Conservation (phyloP, 345 rosid genomes). For the Populus davidiana region DNA sequence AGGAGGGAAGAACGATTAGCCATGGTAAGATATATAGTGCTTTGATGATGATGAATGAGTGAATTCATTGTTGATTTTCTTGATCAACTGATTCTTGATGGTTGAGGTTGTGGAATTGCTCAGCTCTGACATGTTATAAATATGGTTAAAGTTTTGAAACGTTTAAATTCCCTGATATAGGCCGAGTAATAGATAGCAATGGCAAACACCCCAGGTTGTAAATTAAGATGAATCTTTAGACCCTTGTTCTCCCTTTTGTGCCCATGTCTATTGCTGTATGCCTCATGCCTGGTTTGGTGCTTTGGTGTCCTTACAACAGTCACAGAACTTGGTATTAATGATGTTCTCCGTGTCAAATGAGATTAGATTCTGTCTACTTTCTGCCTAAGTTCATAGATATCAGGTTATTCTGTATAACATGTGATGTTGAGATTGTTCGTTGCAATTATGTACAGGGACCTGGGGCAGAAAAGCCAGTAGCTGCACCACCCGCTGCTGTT, state of each 20-base stretch:
- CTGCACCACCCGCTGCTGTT: slow-evolving; percentile 16
- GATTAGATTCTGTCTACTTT: neutral
- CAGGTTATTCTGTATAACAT: neutral
- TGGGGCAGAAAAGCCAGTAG: slow-evolving; percentile 19
- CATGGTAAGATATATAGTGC: slow-evolving; percentile 38
- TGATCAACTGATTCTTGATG: neutral
- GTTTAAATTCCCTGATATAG: neutral
- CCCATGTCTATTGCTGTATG: neutral
- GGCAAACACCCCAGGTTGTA: neutral
- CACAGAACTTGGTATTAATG: neutral
- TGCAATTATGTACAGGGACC: slow-evolving; percentile 19
- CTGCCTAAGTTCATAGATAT: neutral
- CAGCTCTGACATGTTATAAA: neutral
- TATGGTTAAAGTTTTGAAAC: too few species aligned
- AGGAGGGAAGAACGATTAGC: slow-evolving; percentile 91
- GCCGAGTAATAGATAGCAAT: neutral
- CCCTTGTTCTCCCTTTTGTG: neutral
- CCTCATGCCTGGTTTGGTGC: neutral
- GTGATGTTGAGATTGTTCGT: neutral
- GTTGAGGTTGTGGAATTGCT: neutral
- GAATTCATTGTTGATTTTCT: neutral
- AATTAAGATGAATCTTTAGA: neutral
- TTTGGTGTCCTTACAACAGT: neutral
- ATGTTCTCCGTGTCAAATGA: neutral
- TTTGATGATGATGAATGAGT: neutral